Conservation (phyloP, 139 green algal genomes). For the Astrephomene gubernaculifera region DNA sequence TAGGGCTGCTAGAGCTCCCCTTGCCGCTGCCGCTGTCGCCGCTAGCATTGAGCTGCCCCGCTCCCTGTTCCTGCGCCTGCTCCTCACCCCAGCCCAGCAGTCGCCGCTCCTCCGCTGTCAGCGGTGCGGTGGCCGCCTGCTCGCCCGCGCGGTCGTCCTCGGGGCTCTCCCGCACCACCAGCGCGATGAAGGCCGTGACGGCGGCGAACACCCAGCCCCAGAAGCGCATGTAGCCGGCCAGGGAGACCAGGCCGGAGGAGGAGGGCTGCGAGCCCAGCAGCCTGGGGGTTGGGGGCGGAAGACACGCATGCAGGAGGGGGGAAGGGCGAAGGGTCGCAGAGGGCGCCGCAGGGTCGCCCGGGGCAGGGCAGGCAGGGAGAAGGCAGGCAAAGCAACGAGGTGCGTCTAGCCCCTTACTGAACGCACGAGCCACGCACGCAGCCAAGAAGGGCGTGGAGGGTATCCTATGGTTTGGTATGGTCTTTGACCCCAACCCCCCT, state of each 20-base stretch:
- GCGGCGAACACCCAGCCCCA: slow-evolving; percentile 86
- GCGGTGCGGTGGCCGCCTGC: background rate
- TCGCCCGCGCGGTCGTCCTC: background rate
- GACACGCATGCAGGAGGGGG: background rate
- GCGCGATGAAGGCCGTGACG: slow-evolving; percentile 72
- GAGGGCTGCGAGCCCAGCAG: slow-evolving; percentile 40
- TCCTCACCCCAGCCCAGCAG: background rate
- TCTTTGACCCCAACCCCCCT: too few species aligned
- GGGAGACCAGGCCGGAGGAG: slow-evolving; percentile 63
- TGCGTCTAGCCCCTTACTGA: too few species aligned
- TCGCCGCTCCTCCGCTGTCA: slow-evolving; percentile 12
- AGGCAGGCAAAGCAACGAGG: too few species aligned
- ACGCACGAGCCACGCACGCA: too few species aligned
- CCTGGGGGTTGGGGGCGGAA: too few species aligned
- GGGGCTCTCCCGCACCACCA: slow-evolving; percentile 66
- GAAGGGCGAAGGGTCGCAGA: too few species aligned
- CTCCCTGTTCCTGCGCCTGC: background rate
- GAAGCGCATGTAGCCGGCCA: slow-evolving; percentile 84
- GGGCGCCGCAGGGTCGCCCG: too few species aligned
- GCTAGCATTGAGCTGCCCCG: background rate
- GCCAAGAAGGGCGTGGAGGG: too few species aligned
- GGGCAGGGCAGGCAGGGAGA: too few species aligned
- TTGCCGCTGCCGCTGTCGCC: background rate
- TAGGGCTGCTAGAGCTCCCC: background rate
- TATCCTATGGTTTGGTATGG: too few species aligned